Percentiles rank a stretch among this genome's conserved stretches.
phyloP scores from a whole-genome alignment of 164 flowering plant species.

The Vitis rupestris region DNA sequence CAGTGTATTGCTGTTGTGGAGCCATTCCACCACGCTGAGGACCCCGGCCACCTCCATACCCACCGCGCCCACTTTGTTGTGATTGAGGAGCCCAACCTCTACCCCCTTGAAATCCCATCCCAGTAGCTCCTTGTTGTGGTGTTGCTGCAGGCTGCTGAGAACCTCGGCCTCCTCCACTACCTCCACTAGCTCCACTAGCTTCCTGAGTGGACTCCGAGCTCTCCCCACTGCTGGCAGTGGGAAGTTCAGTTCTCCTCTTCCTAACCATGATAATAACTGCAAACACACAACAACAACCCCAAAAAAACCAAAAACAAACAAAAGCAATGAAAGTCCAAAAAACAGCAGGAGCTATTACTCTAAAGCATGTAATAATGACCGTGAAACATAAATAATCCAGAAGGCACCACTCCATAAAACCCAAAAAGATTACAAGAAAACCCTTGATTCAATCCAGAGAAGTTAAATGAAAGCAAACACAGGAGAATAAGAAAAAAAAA shows the following conservation, averaged over 20 bases:
- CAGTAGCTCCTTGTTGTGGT: conserved; percentile 25
- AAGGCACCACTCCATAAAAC: too few relatives aligned
- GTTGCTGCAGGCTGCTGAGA: conserved; percentile 42
- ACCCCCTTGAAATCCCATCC: conserved; percentile 41
- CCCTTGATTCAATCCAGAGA: too few relatives aligned
- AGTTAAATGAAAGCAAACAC: too few relatives aligned
- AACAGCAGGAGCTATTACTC: not conserved
- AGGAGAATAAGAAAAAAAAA: too few relatives aligned
- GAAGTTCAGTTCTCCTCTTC: conserved; percentile 60
- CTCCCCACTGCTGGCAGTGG: conserved; percentile 40
- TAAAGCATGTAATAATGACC: too few relatives aligned
- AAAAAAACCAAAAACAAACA: not conserved
- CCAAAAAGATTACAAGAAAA: too few relatives aligned
- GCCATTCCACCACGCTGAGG: conserved; percentile 26
- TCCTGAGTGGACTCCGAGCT: conserved; percentile 54
- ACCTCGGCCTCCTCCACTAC: conserved; percentile 19
- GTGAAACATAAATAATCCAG: too few relatives aligned
- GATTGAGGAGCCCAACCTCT: conserved; percentile 51
- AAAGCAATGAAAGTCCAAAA: not conserved
- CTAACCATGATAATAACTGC: conserved; percentile 49
- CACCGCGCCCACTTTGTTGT: conserved; percentile 41
- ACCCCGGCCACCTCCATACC: conserved; percentile 35
- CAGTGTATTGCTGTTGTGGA: conserved; percentile 41
- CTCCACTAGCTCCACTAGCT: conserved; percentile 32
- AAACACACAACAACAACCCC: not conserved